These are phyloP conservation scores for Alliaria petiolata DNA, from an alignment of 345 rosid genomes.

Conservation along the genomic window DNA sequence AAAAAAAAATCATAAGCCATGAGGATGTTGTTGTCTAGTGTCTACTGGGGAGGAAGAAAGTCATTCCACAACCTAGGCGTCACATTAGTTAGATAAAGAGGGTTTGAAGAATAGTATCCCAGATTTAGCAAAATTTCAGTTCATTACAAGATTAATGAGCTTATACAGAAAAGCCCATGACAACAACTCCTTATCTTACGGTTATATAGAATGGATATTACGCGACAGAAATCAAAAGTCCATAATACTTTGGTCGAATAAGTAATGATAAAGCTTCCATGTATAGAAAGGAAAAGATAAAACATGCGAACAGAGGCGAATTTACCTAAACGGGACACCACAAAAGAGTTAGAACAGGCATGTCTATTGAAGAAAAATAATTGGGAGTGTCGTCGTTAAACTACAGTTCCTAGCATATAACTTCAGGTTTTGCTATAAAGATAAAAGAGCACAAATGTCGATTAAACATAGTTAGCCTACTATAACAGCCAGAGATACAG, in stretches of 20 bases:
- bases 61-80: not conserved
- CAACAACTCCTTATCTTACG: not conserved
- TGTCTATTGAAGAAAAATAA: not conserved
- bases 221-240: not conserved
- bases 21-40: not conserved
- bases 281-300: not conserved
- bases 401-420: not conserved
- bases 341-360: not conserved
- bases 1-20: not conserved
- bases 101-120: not conserved
- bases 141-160: not conserved
- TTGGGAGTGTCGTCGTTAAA: not conserved
- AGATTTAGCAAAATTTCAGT: not conserved
- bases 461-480: no score
- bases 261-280: not conserved
- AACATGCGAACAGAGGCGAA: not conserved
- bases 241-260: not conserved
- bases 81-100: not conserved
- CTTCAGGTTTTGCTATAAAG: not conserved
- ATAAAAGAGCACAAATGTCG: no score
- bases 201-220: no score
- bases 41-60: not conserved
- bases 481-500: not conserved
- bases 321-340: no score
- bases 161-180: not conserved